Conservation (phyloP, 2,329 filamentous ascomycete species). For the Alternaria ventricosa region DNA sequence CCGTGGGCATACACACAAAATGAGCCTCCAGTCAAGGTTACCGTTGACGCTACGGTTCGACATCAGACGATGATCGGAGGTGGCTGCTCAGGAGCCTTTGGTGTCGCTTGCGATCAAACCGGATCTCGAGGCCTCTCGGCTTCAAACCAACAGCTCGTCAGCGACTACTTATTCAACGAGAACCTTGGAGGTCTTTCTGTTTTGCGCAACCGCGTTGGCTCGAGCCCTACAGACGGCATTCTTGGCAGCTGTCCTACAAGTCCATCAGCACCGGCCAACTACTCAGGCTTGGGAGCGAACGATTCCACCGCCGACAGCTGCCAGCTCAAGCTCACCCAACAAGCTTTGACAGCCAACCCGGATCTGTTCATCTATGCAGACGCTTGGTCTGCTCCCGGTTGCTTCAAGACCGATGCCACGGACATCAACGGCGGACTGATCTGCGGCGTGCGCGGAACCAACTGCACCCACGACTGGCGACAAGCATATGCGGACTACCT, state of each 20-base stretch:
- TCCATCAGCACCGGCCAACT: conserved; percentile 18
- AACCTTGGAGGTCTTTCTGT: conserved; percentile 52
- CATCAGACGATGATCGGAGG: conserved; percentile 14
- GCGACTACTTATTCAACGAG: conserved; percentile 53
- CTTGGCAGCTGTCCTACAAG: conserved; percentile 10
- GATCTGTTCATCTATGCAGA: conserved; percentile 53
- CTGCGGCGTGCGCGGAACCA: conserved; percentile 47
- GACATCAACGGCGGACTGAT: conserved; percentile 53
- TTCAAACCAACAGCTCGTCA: conserved; percentile 45
- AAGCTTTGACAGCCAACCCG: conserved; percentile 52
- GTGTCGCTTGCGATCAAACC: conserved; percentile 13
- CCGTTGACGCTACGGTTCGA: conserved; percentile 1
- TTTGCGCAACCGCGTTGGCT: conserved; percentile 53
- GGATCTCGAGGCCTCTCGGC: conserved; percentile 25
- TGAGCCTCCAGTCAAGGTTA: conserved; percentile 1
- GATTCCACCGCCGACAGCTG: conserved; percentile 33
- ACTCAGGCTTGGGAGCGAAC: conserved; percentile 17
- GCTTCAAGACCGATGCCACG: conserved; percentile 57
- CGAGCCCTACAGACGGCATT: conserved; percentile 24
- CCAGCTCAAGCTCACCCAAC: conserved; percentile 60
- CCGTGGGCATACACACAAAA: conserved; percentile 7
- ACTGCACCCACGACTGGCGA: conserved; percentile 54
- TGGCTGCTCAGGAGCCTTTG: conserved; percentile 14
- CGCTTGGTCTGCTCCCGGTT: conserved; percentile 57
- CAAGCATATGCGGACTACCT: conserved; percentile 57